Percentiles rank a stretch among this genome's conserved stretches.
Evolutionary conservation across 169 alveolate species (phyloP).

Genomic region (Plasmodium vinckei): DNA sequence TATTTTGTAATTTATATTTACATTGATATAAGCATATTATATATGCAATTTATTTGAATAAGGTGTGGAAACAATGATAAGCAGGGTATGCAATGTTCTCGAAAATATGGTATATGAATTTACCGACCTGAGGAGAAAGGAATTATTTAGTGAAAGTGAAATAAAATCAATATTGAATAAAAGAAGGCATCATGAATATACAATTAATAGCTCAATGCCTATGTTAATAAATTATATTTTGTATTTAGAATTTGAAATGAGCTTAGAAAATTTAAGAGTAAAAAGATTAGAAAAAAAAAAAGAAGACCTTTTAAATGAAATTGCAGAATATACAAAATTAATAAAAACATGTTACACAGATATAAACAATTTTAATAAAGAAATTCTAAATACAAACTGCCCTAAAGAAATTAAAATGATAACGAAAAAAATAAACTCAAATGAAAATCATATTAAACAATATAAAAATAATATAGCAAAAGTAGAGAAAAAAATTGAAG

Average conservation of each 20-base stretch:
- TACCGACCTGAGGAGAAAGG: slow-evolving; percentile 40
- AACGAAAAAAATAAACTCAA: slow-evolving; percentile 21
- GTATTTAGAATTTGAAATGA: slow-evolving; percentile 62
- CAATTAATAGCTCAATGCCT: slow-evolving; percentile 33
- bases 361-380: slow-evolving; percentile 6
- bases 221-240: slow-evolving; percentile 33
- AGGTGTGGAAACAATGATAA: neutral
- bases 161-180: slow-evolving; percentile 39
- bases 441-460: slow-evolving; percentile 23
- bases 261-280: slow-evolving; percentile 48
- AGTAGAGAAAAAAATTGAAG: slow-evolving; percentile 52
- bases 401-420: slow-evolving; percentile 10
- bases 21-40: too few relatives aligned
- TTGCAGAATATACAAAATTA: slow-evolving; percentile 28
- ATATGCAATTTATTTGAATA: too few relatives aligned
- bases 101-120: slow-evolving; percentile 68
- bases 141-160: slow-evolving; percentile 38
- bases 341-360: slow-evolving; percentile 28
- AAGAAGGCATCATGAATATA: slow-evolving; percentile 69
- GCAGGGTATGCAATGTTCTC: slow-evolving; percentile 24
- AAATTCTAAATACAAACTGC: slow-evolving; percentile 25
- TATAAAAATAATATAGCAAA: slow-evolving; percentile 33
- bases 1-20: too few relatives aligned
- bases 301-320: slow-evolving; percentile 24
- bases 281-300: slow-evolving; percentile 41